A percentile compares a stretch with the other conserved stretches of the same genome.
Conservation (phyloP, 2,329 filamentous ascomycete species). For the Xylariaceae sp. region DNA sequence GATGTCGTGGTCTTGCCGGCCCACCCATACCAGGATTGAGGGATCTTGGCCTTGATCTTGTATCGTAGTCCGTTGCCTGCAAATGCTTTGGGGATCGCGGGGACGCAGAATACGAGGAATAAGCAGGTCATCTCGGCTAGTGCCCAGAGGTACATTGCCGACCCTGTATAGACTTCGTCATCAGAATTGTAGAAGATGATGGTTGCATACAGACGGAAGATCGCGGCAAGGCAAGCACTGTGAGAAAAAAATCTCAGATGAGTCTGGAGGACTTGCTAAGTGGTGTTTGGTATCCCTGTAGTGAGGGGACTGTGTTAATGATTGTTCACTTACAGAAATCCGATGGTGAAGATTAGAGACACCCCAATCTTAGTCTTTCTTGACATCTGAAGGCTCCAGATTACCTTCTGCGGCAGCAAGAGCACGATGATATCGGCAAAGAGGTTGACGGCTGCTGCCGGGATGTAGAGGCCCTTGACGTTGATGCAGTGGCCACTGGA, state of each 20-base stretch:
- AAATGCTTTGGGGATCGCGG: slow-evolving; percentile 33
- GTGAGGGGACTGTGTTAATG: background rate
- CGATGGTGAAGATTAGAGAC: slow-evolving; percentile 37
- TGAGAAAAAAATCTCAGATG: background rate
- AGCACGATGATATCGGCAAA: slow-evolving; percentile 39
- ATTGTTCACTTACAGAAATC: slow-evolving; percentile 31
- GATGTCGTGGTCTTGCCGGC: too few species aligned
- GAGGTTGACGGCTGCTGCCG: slow-evolving; percentile 40
- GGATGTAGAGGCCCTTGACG: slow-evolving; percentile 38
- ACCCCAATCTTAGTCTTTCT: slow-evolving; percentile 38
- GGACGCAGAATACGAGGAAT: slow-evolving; percentile 39
- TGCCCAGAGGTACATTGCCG: slow-evolving; percentile 38
- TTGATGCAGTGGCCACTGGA: slow-evolving; percentile 33
- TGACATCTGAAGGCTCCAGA: slow-evolving; percentile 38
- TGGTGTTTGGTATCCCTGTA: too few species aligned
- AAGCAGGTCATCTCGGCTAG: slow-evolving; percentile 40
- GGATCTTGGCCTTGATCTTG: background rate
- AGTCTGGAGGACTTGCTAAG: background rate
- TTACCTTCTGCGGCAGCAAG: slow-evolving; percentile 37
- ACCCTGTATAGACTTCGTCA: slow-evolving; percentile 34
- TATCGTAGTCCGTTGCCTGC: background rate
- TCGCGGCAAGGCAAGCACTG: slow-evolving; percentile 36
- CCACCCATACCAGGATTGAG: background rate
- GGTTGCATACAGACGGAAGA: slow-evolving; percentile 32
- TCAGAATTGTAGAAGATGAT: slow-evolving; percentile 23